Percentiles rank a stretch among this genome's conserved stretches.
Conservation (phyloP, 257 asterid species). For the Solanum gracilifrons region DNA sequence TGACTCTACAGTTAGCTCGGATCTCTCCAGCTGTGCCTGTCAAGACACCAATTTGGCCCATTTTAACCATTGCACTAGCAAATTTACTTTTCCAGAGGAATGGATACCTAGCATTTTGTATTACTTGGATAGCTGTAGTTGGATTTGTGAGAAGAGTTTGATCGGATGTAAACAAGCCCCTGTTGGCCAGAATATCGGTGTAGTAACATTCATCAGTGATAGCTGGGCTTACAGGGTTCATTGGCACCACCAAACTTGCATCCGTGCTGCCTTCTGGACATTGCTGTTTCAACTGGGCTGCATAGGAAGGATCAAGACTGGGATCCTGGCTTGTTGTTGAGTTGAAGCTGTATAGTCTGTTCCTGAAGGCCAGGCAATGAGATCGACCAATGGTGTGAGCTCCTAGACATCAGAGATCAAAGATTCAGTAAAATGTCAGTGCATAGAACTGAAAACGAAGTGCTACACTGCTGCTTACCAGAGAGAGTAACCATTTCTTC, state of each 20-base stretch:
- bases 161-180: slow-evolving; percentile 34
- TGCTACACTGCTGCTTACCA: slow-evolving; percentile 21
- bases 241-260: slow-evolving; percentile 33
- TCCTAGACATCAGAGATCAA: slow-evolving; percentile 23
- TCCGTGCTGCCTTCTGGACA: slow-evolving; percentile 32
- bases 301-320: slow-evolving; percentile 37
- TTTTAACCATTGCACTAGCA: slow-evolving; percentile 33
- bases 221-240: slow-evolving; percentile 33
- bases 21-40: slow-evolving; percentile 49
- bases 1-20: slow-evolving; percentile 42
- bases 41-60: slow-evolving; percentile 28
- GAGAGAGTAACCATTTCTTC: slow-evolving; percentile 89
- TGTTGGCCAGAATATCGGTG: slow-evolving; percentile 7
- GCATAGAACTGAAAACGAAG: not conserved
- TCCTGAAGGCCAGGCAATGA: slow-evolving; percentile 47
- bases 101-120: slow-evolving; percentile 15
- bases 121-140: slow-evolving; percentile 16
- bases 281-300: slow-evolving; percentile 30
- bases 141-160: slow-evolving; percentile 23
- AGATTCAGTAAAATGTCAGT: not conserved
- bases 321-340: slow-evolving; percentile 38
- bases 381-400: slow-evolving; percentile 73
- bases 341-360: slow-evolving; percentile 52
- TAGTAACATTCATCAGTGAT: slow-evolving; percentile 19
- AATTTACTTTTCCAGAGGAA: slow-evolving; percentile 20